A percentile compares a stretch with the other conserved stretches of the same genome.
Conservation (phyloP, 225 moss, liverwort and hornwort species). For the Pleurozium schreberi region DNA sequence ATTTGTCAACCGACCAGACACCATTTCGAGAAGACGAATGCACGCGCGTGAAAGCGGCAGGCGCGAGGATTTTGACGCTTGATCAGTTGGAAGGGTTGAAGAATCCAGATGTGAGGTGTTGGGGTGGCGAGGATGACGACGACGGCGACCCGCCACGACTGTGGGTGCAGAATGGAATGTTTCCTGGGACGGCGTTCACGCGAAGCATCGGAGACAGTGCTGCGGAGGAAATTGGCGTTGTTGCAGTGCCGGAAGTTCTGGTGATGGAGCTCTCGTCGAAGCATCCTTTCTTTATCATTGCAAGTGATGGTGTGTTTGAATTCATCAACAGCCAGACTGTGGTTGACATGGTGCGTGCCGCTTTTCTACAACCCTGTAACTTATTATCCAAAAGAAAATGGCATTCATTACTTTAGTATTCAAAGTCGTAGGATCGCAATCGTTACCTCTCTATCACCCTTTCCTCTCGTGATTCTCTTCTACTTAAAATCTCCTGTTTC, state of each 20-base stretch:
- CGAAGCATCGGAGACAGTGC: constrained; percentile 90
- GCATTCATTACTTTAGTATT: background rate
- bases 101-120: constrained; percentile 78
- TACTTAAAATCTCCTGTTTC: background rate
- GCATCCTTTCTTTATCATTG: constrained; percentile 83
- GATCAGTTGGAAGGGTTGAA: constrained; percentile 97
- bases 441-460: no score
- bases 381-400: background rate
- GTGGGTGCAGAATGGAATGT: constrained; percentile 95
- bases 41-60: constrained; percentile 61
- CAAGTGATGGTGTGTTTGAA: constrained; percentile 96
- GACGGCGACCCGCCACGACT: constrained; percentile 93
- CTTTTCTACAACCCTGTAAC: background rate
- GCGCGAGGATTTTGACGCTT: constrained; percentile 81
- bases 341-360: constrained; percentile 69
- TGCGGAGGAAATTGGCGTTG: constrained; percentile 92
- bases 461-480: background rate
- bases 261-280: constrained; percentile 66
- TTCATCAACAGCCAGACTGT: constrained; percentile 89
- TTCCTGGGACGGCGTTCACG: constrained; percentile 94
- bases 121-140: constrained; percentile 97
- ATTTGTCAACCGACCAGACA: constrained; percentile 89
- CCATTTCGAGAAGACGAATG: constrained; percentile 94
- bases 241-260: constrained; percentile 83
- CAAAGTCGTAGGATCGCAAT: background rate